These are phyloP conservation scores for Penicillium sp. DNA, from an alignment of 2,329 filamentous ascomycete species.

Conservation along the genomic window DNA sequence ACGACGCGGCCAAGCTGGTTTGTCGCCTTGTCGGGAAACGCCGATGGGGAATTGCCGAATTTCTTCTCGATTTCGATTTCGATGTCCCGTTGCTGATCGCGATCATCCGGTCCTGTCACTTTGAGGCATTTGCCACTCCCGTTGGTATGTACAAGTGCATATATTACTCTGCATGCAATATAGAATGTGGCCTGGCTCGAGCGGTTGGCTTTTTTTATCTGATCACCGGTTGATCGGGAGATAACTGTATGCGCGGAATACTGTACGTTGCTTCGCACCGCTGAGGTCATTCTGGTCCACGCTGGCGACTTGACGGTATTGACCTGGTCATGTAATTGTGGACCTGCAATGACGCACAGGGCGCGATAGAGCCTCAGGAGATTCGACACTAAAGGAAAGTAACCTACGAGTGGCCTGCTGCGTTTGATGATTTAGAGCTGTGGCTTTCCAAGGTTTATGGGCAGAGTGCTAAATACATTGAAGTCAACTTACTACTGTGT, in stretches of 20 bases:
- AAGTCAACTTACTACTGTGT: neutral
- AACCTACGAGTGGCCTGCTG: neutral
- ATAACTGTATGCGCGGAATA: neutral
- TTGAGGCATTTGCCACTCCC: slow-evolving; percentile 1
- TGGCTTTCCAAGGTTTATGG: neutral
- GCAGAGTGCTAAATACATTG: too few relatives aligned
- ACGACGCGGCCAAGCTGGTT: neutral
- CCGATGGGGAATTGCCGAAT: neutral
- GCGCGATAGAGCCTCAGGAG: slow-evolving; percentile 1
- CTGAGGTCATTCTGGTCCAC: neutral
- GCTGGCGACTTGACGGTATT: neutral
- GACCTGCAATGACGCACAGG: slow-evolving; percentile 4
- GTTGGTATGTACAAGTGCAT: neutral
- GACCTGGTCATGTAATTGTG: neutral
- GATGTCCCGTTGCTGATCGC: slow-evolving; percentile 1
- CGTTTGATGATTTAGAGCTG: neutral
- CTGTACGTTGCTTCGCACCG: neutral
- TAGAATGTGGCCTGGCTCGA: neutral
- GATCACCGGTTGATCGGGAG: neutral
- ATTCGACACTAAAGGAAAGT: neutral
- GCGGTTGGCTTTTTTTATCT: neutral
- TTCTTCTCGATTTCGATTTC: neutral
- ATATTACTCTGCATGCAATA: neutral
- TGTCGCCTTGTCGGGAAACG: neutral
- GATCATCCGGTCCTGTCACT: slow-evolving; percentile 1